phyloP scores from a whole-genome alignment of 371 early-diverging fungal species.

The Batrachochytrium dendrobatidis region DNA sequence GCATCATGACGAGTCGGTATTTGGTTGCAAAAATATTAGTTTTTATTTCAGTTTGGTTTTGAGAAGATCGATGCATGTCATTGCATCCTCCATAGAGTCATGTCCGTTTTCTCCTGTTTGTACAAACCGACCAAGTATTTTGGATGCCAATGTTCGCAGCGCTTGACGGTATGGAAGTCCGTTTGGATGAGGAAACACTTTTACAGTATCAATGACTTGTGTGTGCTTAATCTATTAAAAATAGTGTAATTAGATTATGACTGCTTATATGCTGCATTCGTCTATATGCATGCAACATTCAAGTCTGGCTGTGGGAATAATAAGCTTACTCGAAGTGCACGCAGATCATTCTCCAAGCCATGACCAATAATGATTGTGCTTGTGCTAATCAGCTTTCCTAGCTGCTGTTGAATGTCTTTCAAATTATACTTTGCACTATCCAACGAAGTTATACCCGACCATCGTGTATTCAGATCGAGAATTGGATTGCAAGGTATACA shows the following conservation, averaged over 20 bases:
- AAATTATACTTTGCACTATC: constrained; percentile 44
- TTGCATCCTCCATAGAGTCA: constrained; percentile 72
- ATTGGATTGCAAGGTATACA: constrained; percentile 60
- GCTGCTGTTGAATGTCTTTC: constrained; percentile 48
- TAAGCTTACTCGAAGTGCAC: constrained; percentile 46
- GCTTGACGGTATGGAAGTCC: constrained; percentile 51
- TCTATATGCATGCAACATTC: not conserved
- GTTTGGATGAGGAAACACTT: constrained; percentile 52
- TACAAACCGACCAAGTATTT: constrained; percentile 51
- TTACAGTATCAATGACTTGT: constrained; percentile 63
- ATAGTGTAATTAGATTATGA: not conserved
- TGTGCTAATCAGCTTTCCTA: constrained; percentile 46
- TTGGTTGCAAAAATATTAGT: too few relatives aligned
- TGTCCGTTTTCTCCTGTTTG: constrained; percentile 55
- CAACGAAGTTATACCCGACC: constrained; percentile 64
- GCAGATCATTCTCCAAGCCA: constrained; percentile 64
- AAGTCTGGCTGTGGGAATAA: not conserved
- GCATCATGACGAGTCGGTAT: too few relatives aligned
- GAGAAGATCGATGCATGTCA: constrained; percentile 62
- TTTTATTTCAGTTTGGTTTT: too few relatives aligned
- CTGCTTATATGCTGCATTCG: constrained; percentile 4
- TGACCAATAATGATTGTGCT: constrained; percentile 68
- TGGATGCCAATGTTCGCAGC: constrained; percentile 51
- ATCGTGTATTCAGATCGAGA: constrained; percentile 62
- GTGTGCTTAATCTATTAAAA: constrained; percentile 43